Conservation (phyloP, 1,284 basidiomycete genomes). For the Leucoagaricus sp. region DNA sequence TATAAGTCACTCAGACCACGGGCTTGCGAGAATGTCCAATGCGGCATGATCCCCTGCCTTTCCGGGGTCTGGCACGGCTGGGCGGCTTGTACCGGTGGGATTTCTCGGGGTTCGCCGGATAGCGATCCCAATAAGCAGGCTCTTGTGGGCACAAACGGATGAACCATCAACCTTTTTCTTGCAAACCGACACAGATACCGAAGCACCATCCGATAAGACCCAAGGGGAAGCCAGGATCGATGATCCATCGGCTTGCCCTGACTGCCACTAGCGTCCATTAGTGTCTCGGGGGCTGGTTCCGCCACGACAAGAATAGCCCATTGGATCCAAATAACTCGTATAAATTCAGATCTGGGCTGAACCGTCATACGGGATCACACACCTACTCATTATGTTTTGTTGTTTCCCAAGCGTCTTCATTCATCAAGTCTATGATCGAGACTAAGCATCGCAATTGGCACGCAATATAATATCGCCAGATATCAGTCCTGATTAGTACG, state of each 20-base stretch:
- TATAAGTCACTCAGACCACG: slow-evolving; percentile 21
- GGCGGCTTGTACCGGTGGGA: slow-evolving; percentile 18
- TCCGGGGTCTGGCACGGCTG: background rate
- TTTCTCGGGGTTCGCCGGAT: slow-evolving; percentile 30
- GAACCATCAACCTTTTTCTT: slow-evolving; percentile 8
- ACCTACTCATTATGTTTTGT: background rate
- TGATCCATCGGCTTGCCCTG: slow-evolving; percentile 3
- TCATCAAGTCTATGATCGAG: background rate
- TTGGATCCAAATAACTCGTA: background rate
- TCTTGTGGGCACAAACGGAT: background rate
- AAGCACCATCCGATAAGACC: slow-evolving; percentile 14
- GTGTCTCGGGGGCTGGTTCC: background rate
- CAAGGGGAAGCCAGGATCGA: slow-evolving; percentile 5
- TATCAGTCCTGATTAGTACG: slow-evolving; percentile 1
- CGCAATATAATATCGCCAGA: slow-evolving; percentile 2
- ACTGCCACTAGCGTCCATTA: background rate
- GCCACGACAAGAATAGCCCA: background rate
- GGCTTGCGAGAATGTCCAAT: background rate
- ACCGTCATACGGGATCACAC: background rate
- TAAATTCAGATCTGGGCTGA: slow-evolving; percentile 3
- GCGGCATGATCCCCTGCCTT: background rate
- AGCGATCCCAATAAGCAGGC: slow-evolving; percentile 2
- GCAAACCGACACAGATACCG: slow-evolving; percentile 14
- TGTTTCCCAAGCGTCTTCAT: background rate
- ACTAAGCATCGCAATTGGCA: slow-evolving; percentile 1